Evolutionary conservation across 2,329 filamentous ascomycete genomes (phyloP), one percentile per base, ranked within the genome.

Genomic region (Apiospora phragmitis): DNA sequence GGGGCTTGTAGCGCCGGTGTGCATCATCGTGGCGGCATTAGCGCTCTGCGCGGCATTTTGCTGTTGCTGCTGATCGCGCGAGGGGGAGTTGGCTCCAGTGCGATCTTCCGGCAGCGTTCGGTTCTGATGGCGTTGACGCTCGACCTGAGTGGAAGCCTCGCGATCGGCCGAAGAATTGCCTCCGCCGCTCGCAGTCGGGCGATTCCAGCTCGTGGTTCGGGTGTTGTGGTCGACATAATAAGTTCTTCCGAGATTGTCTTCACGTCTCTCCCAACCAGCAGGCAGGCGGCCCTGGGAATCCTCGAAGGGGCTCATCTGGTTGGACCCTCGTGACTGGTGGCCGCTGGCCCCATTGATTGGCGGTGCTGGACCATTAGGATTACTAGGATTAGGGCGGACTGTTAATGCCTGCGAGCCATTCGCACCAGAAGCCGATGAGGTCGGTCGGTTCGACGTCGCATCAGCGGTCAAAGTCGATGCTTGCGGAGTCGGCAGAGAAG

Each of bases 211-310:
- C 0, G 96, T 99, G 70, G 96, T 95, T 77, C 96, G 89, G 8
- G 95, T 97, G 81, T 98, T 98, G 81, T 98, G 96, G 79, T 99
- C 96, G 68, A 99, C 96, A 80, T 98, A 99, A 80, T 99, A 99
- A 29, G 95, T 98, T 77, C 96, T 90, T 68, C 96, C 95, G 59
- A 98, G 83, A 76, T 98, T 96, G 80, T 99, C 96, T 81, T 98
- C 95, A 70, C 96, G 90, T 70, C 96, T 91, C 83, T 99, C 96
- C 95, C 96, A 99, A 43, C 96, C 96, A 68, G 93, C 91, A 43
- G 96, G 96, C 69, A 99, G 83, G 76, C 95, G 91, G 70, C 96
- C 96, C 79, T 98, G 95, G n/a, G 91, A 90, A 82, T 99, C 96
- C 83, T 98, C 95, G 75, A 99, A 99, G 0, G 95, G 95, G 77